phyloP scores from a whole-genome alignment of 2,329 filamentous ascomycete species.

The Penicillium sp. region DNA sequence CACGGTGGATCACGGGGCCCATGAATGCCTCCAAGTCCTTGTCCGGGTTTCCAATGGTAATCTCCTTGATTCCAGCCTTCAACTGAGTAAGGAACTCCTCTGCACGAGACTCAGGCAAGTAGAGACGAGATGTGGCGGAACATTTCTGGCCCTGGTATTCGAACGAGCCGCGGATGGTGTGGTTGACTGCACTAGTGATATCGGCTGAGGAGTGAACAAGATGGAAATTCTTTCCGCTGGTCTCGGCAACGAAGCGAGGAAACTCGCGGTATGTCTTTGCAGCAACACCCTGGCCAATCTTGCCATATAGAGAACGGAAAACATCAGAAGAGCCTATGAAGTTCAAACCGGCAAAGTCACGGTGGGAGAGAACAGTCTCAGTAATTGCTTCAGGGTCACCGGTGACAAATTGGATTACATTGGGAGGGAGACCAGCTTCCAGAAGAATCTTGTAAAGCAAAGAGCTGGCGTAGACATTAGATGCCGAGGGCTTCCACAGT shows the following conservation, averaged over 20 bases:
- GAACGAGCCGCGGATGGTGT: constrained; percentile 80
- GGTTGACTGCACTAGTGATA: constrained; percentile 70
- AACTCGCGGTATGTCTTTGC: constrained; percentile 77
- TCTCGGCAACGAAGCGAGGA: constrained; percentile 82
- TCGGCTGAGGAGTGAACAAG: constrained; percentile 73
- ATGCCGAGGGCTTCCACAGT: constrained; percentile 91
- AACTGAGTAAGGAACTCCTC: constrained; percentile 66
- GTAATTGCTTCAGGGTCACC: constrained; percentile 83
- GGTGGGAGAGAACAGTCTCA: constrained; percentile 69
- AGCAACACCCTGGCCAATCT: constrained; percentile 74
- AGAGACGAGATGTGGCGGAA: constrained; percentile 74
- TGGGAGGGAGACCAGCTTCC: constrained; percentile 80
- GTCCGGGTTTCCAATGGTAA: constrained; percentile 61
- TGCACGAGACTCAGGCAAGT: constrained; percentile 72
- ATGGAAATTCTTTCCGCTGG: constrained; percentile 90
- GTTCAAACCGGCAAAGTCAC: constrained; percentile 79
- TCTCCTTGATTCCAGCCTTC: constrained; percentile 61
- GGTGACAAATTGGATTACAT: constrained; percentile 90
- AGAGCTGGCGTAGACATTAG: constrained; percentile 80
- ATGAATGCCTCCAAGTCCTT: constrained; percentile 62
- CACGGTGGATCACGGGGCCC: constrained; percentile 77
- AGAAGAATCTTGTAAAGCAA: constrained; percentile 86
- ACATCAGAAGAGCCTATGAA: constrained; percentile 89
- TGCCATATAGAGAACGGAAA: constrained; percentile 82
- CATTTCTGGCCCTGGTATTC: constrained; percentile 90